phyloP scores from a whole-genome alignment of 108 stramenopile species.

The Skeletonema grethae region DNA sequence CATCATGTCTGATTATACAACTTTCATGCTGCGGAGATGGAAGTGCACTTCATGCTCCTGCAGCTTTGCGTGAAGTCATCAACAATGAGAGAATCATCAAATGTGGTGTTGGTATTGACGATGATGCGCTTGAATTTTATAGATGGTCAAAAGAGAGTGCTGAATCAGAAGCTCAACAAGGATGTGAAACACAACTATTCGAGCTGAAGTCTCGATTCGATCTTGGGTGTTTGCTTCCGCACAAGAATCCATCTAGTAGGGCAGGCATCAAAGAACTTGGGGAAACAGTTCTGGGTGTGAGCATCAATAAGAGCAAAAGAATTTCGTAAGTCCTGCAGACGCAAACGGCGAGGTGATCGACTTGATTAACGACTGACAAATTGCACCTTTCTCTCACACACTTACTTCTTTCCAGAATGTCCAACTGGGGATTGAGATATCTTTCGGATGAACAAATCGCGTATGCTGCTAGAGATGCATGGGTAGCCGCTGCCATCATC shows the following conservation, averaged over 20 bases:
- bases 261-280: slow-evolving; percentile 55
- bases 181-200: slow-evolving; percentile 22
- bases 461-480: slow-evolving; percentile 84
- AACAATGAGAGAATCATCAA: slow-evolving; percentile 57
- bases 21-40: slow-evolving; percentile 44
- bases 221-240: slow-evolving; percentile 48
- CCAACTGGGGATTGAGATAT: slow-evolving; percentile 64
- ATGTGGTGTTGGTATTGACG: slow-evolving; percentile 64
- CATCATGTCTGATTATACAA: slow-evolving; percentile 64
- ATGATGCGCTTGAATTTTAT: slow-evolving; percentile 68
- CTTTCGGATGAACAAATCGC: slow-evolving; percentile 59
- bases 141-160: slow-evolving; percentile 18
- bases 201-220: slow-evolving; percentile 62
- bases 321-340: background rate
- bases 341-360: too few relatives aligned
- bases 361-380: background rate
- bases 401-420: slow-evolving; percentile 16
- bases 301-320: slow-evolving; percentile 49
- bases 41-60: slow-evolving; percentile 41
- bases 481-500: slow-evolving; percentile 72
- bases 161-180: background rate
- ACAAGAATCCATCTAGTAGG: slow-evolving; percentile 19
- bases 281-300: slow-evolving; percentile 47
- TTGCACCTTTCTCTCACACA: background rate
- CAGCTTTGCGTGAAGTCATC: slow-evolving; percentile 45